A percentile compares a stretch with the other conserved stretches of the same genome.
Conservation (phyloP, 495 filamentous ascomycete species). For the Xylaria cubensis region DNA sequence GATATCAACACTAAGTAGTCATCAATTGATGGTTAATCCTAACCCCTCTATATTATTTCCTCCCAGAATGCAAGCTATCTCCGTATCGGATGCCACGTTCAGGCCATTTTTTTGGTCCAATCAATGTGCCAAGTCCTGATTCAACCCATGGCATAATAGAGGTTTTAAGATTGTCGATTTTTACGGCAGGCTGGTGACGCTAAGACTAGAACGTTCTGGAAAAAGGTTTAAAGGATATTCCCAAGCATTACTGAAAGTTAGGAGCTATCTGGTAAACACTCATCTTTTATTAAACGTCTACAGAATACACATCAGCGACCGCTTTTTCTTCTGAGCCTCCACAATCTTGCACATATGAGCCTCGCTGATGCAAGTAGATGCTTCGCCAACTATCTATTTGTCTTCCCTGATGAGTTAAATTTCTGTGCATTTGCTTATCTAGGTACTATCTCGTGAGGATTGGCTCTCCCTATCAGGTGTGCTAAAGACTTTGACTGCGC, state of each 20-base stretch:
- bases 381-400: no score
- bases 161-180: background rate
- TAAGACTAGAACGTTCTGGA: no score
- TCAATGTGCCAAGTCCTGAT: background rate
- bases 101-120: slow-evolving; percentile 3
- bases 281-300: background rate
- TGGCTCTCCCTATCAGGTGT: no score
- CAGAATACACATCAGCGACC: background rate
- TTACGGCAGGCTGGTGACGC: no score
- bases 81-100: background rate
- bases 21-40: background rate
- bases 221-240: no score
- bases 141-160: background rate
- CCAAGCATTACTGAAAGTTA: no score
- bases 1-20: background rate
- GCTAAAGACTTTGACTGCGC: no score
- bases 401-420: no score
- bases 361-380: background rate
- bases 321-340: background rate
- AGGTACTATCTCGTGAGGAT: background rate
- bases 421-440: background rate
- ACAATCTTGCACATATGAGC: background rate
- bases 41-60: background rate
- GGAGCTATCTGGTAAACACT: no score
- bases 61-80: background rate